phyloP scores from a whole-genome alignment of 352 stramenopile genomes.

The Pythium grandisporangium region DNA sequence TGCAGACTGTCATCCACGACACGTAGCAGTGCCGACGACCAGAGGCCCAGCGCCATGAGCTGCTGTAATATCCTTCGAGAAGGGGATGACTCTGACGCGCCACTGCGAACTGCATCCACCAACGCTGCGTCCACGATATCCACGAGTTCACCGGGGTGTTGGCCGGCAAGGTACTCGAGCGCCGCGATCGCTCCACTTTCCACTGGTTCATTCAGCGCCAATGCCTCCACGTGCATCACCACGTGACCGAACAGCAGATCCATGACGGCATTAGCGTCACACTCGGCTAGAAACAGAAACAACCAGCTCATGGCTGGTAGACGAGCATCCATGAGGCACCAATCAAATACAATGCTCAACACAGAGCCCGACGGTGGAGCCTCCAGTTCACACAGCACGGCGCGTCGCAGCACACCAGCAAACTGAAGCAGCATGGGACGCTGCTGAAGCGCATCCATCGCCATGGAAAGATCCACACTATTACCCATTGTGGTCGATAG shows the following conservation, averaged over 20 bases:
- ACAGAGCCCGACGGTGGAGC: constrained; percentile 6
- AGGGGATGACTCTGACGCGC: no score
- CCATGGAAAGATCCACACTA: constrained; percentile 19
- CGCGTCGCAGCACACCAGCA: constrained; percentile 23
- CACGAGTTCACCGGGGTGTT: constrained; percentile 19
- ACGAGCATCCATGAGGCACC: constrained; percentile 9
- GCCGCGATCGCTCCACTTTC: constrained; percentile 4
- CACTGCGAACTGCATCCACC: no score
- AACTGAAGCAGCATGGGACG: constrained; percentile 45
- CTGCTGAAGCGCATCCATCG: constrained; percentile 19
- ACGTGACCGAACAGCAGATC: constrained; percentile 34
- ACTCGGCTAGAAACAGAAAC: constrained; percentile 28
- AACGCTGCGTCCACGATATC: constrained; percentile 44
- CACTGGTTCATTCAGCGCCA: neutral
- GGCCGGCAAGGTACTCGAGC: constrained; percentile 26
- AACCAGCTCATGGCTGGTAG: constrained; percentile 19
- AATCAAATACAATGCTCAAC: constrained; percentile 37
- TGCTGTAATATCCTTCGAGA: no score
- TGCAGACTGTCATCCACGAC: constrained; percentile 52
- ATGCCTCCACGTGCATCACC: constrained; percentile 6
- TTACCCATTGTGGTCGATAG: neutral
- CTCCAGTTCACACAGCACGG: constrained; percentile 22
- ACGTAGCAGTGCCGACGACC: constrained; percentile 22
- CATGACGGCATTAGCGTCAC: constrained; percentile 30
- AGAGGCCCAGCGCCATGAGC: constrained; percentile 22